Conservation (phyloP, 164 flowering plant genomes). For the Tinospora cordifolia region DNA sequence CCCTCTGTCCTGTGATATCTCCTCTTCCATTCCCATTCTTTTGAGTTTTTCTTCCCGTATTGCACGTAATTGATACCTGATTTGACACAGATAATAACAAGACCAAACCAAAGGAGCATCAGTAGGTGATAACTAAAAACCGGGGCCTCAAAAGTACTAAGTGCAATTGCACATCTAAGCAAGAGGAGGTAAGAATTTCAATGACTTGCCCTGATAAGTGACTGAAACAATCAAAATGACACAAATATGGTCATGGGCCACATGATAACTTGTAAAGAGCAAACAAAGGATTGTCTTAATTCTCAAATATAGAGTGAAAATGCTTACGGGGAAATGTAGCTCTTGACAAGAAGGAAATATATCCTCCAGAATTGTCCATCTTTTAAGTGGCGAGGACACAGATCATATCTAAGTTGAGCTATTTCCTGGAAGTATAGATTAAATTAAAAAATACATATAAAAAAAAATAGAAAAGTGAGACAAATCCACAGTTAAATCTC, state of each 20-base stretch:
- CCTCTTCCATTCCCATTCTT: constrained; percentile 34
- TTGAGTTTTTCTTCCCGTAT: constrained; percentile 39
- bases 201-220: too few species aligned
- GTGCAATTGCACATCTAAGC: neutral
- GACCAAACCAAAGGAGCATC: neutral
- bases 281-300: neutral
- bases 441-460: neutral
- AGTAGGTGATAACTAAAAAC: neutral
- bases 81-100: constrained; percentile 3
- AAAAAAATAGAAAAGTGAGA: neutral
- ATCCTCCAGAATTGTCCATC: constrained; percentile 75
- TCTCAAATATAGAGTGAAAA: constrained; percentile 2
- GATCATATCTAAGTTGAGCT: constrained; percentile 58
- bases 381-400: constrained; percentile 72
- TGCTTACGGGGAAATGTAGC: constrained; percentile 51
- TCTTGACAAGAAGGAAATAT: constrained; percentile 64
- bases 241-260: neutral
- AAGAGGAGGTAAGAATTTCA: neutral
- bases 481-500: too few species aligned
- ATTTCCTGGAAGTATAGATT: constrained; percentile 49
- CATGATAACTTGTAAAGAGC: neutral
- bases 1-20: constrained; percentile 24
- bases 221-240: neutral
- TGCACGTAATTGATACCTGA: constrained; percentile 57
- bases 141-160: neutral